Evolutionary conservation across 805 yeast species (phyloP).

Genomic region (Danielozyma ontarioensis): DNA sequence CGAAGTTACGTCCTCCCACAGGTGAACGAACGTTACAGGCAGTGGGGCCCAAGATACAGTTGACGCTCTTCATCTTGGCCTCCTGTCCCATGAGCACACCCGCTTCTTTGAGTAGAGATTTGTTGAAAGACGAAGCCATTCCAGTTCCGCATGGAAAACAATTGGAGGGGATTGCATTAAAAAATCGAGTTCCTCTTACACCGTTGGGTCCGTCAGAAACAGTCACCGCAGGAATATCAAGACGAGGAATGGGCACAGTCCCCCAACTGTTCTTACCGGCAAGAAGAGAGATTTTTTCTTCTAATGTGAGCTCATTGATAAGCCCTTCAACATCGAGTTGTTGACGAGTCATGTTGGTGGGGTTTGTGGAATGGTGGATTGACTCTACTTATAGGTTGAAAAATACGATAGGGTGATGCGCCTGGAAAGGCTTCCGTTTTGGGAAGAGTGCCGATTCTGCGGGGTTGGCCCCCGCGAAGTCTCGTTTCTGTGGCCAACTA

Average conservation of each 20-base stretch:
- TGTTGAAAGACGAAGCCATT: constrained; percentile 52
- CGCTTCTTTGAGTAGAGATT: constrained; percentile 41
- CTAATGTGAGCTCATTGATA: constrained; percentile 25
- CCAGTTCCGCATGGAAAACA: constrained; percentile 62
- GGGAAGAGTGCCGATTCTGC: too few relatives aligned
- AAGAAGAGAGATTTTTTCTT: constrained; percentile 31
- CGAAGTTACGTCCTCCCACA: constrained; percentile 59
- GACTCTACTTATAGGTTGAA: neutral
- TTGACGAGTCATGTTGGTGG: constrained; percentile 2
- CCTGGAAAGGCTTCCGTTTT: too few relatives aligned
- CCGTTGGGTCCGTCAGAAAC: constrained; percentile 60
- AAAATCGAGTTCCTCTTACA: constrained; percentile 52
- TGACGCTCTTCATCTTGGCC: constrained; percentile 50
- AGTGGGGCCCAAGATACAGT: constrained; percentile 39
- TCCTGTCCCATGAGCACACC: constrained; percentile 52
- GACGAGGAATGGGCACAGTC: constrained; percentile 6
- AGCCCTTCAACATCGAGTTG: constrained; percentile 25
- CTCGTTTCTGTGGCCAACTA: too few relatives aligned
- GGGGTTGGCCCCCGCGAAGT: too few relatives aligned
- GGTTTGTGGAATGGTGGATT: neutral
- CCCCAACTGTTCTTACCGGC: constrained; percentile 22
- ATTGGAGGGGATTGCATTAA: constrained; percentile 48
- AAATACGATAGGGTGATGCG: too few relatives aligned
- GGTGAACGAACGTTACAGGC: constrained; percentile 54
- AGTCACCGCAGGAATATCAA: constrained; percentile 6